These are phyloP conservation scores for Chlorencoelia australis DNA, from an alignment of 2,329 filamentous ascomycete species.

Conservation along the genomic window DNA sequence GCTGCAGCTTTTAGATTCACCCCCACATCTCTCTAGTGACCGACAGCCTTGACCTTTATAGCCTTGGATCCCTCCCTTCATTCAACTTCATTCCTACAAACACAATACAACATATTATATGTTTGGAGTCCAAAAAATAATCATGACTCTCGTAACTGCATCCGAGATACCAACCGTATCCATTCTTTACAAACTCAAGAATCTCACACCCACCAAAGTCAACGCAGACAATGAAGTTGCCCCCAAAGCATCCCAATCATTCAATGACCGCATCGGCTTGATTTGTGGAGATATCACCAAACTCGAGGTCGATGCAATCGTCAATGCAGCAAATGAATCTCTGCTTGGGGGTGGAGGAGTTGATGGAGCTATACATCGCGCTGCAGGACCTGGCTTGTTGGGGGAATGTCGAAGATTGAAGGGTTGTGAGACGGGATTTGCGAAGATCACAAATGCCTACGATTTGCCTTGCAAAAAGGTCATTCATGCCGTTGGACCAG, in stretches of 20 bases:
- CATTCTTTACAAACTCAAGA: constrained; percentile 24
- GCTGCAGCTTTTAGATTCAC: too few species aligned
- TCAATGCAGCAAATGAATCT: constrained; percentile 79
- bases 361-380: constrained; percentile 75
- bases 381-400: constrained; percentile 60
- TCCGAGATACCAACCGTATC: constrained; percentile 26
- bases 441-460: constrained; percentile 76
- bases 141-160: constrained; percentile 17
- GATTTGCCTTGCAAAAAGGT: constrained; percentile 65
- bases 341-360: constrained; percentile 87
- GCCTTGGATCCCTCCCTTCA: background rate
- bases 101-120: constrained; percentile 7
- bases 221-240: constrained; percentile 8
- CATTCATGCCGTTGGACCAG: constrained; percentile 84
- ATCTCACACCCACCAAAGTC: constrained; percentile 19
- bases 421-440: constrained; percentile 68
- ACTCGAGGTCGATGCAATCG: constrained; percentile 69
- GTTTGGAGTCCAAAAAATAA: constrained; percentile 17
- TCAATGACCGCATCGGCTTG: constrained; percentile 64
- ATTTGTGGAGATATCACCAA: constrained; percentile 73
- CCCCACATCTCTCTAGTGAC: too few species aligned
- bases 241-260: constrained; percentile 35
- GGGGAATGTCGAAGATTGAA: constrained; percentile 61
- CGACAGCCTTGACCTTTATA: constrained; percentile 1
- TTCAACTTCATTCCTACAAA: background rate